Base-by-base conservation (phyloP, 164 flowering plant genomes). In the Piper longum region DNA sequence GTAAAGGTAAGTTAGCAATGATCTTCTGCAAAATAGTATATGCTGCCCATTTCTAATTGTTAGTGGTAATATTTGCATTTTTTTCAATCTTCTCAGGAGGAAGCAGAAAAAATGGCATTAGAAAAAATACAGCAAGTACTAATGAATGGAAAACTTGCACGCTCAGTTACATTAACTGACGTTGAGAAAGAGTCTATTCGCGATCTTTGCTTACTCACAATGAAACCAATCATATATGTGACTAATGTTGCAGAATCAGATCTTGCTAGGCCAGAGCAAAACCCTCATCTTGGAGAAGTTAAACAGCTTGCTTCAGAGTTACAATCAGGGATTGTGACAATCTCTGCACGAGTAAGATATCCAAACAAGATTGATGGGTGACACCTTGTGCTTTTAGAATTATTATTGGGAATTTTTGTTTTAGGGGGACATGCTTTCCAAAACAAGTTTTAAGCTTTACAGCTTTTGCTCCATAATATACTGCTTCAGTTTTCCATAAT, bases 161-260 rank as follows among this genome's bases (percentile, higher is more conserved):
- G 97, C 77, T 83, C 96, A 56, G 91, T 88, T 42, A 7, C 84
- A 61, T 73, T 91, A 65, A 78, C 83, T 63, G 96, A 86, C 75
- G 75, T 78, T 73, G 89, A 90, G 70, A 86, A 81, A 79, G 97
- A 90, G 65, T 81, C 88, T 43, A 59, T 93, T 60, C 82, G 77
- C 63, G 95, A 93, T 75, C 91, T 93, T 59, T 93, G 96, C 77
- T 71, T 95, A 75, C 97, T 95, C 64, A 91, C 99, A 3, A 87
- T 89, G 91, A 91, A 95, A 69, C 99, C 97, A 7, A 73, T 95
- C 44, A 88, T 85, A 43, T 93, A 83, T 68, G 91, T 93, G 54
- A 93, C 91, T n/a, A 90, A 93, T 78, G 96, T 93, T 58, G 89
- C 97, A 60, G 97, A 93, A 80, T 78, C 91, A 71, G 97, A 90